Evolutionary conservation across 441 rosid genomes (phyloP).

Genomic region (Pelargonium australe): DNA sequence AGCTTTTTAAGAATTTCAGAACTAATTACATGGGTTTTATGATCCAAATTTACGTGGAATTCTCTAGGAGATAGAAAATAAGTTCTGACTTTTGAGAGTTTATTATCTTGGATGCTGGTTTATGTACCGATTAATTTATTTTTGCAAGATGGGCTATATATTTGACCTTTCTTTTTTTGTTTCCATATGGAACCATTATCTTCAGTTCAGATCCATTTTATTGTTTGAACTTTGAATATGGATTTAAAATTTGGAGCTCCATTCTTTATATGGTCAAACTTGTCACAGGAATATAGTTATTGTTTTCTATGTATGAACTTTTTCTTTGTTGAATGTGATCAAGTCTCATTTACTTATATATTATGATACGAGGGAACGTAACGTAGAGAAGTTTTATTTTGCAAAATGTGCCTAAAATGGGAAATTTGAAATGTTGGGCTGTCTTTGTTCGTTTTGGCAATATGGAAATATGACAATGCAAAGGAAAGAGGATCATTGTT

Average conservation of each 20-base stretch:
- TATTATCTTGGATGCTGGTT: constrained; percentile 33
- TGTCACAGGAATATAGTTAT: neutral
- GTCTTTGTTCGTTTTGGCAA: no score
- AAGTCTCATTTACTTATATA: no score
- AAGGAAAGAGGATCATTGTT: no score
- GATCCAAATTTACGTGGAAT: constrained; percentile 34
- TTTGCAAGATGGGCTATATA: constrained; percentile 34
- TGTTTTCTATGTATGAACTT: neutral
- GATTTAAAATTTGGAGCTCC: neutral
- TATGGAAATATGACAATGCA: no score
- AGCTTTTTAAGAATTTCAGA: constrained; percentile 28
- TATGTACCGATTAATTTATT: constrained; percentile 42
- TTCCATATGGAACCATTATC: constrained; percentile 16
- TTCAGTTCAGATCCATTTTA: constrained; percentile 13
- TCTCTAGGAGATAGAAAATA: constrained; percentile 38
- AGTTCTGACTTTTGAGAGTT: constrained; percentile 24
- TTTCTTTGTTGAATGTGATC: no score
- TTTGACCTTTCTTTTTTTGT: constrained; percentile 26
- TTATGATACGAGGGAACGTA: no score
- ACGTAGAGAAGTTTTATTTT: no score
- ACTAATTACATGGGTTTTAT: constrained; percentile 33
- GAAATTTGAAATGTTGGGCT: no score
- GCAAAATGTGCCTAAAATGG: no score
- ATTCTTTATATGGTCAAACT: neutral
- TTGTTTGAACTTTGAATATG: no score